Conservation (phyloP, 2,329 filamentous ascomycete species). For the Trichoderma citrinoviride region DNA sequence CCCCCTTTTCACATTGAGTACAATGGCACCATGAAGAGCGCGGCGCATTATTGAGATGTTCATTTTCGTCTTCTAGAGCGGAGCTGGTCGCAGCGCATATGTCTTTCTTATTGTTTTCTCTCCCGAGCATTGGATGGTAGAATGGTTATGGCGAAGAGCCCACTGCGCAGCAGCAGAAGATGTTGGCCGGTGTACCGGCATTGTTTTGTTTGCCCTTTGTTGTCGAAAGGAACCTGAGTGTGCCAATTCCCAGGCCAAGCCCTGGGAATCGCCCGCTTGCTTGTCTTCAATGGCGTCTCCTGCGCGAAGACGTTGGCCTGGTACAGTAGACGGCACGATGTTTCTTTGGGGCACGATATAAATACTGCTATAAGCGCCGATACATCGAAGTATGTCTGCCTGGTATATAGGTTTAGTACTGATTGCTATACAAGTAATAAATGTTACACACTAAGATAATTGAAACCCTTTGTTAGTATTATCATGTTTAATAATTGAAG, state of each 20-base stretch:
- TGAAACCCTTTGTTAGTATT: background rate
- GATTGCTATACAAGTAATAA: slow-evolving; percentile 15
- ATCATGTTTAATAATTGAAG: background rate
- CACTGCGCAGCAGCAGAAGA: slow-evolving; percentile 17
- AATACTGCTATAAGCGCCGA: slow-evolving; percentile 10
- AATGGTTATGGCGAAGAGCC: slow-evolving; percentile 15
- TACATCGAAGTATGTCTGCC: slow-evolving; percentile 13
- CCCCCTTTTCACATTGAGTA: slow-evolving; percentile 6
- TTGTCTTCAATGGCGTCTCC: slow-evolving; percentile 1
- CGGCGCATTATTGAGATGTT: slow-evolving; percentile 6
- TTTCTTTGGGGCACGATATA: slow-evolving; percentile 12
- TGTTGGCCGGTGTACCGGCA: slow-evolving; percentile 13
- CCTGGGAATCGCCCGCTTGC: background rate
- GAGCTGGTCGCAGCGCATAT: slow-evolving; percentile 16
- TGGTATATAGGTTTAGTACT: slow-evolving; percentile 16
- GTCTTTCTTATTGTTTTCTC: slow-evolving; percentile 17
- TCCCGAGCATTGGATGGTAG: slow-evolving; percentile 20
- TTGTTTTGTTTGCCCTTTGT: slow-evolving; percentile 8
- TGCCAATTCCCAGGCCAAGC: background rate
- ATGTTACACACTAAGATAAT: slow-evolving; percentile 10
- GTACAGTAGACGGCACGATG: slow-evolving; percentile 14
- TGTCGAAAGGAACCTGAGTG: slow-evolving; percentile 3
- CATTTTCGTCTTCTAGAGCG: slow-evolving; percentile 15
- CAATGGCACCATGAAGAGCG: slow-evolving; percentile 15
- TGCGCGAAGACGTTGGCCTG: slow-evolving; percentile 1